These are phyloP conservation scores for Boletus huronensis DNA, from an alignment of 768 basidiomycete species.

Conservation along the genomic window DNA sequence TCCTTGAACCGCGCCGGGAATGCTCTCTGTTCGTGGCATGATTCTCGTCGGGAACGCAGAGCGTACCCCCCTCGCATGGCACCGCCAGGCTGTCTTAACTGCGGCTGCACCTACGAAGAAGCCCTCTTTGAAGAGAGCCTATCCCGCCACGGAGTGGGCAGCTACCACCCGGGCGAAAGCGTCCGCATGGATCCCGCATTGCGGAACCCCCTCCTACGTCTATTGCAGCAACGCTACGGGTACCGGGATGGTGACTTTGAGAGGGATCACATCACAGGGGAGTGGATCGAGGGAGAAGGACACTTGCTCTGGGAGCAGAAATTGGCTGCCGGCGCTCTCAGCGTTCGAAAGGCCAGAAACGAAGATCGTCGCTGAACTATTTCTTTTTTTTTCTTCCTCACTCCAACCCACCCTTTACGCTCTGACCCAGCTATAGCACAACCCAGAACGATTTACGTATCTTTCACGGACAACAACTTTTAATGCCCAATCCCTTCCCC, in stretches of 20 bases:
- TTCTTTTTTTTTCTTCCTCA: background rate
- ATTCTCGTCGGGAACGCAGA: conserved; percentile 80
- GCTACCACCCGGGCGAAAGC: conserved; percentile 78
- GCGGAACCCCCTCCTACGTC: conserved; percentile 71
- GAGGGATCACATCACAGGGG: conserved; percentile 56
- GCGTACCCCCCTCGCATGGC: conserved; percentile 76
- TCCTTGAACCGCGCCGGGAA: conserved; percentile 85
- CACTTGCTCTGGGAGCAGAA: conserved; percentile 61
- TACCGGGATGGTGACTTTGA: conserved; percentile 89
- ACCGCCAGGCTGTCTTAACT: conserved; percentile 75
- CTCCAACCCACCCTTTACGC: conserved; percentile 1
- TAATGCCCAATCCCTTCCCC: conserved; percentile 15
- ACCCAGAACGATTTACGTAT: conserved; percentile 25
- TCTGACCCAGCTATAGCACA: conserved; percentile 13
- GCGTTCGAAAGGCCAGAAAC: conserved; percentile 33
- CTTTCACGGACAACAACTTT: conserved; percentile 18
- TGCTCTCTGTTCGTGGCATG: conserved; percentile 87
- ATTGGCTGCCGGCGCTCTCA: conserved; percentile 37
- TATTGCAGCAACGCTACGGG: conserved; percentile 68
- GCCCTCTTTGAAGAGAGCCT: conserved; percentile 86
- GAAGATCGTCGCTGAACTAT: conserved; percentile 38
- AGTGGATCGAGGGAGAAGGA: conserved; percentile 69
- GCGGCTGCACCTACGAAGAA: conserved; percentile 80
- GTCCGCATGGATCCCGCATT: conserved; percentile 89
- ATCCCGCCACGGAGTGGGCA: conserved; percentile 72